A percentile compares a stretch with the other conserved stretches of the same genome.
Evolutionary conservation across 768 basidiomycete genomes (phyloP).

Genomic region (Boletus eberwhitei): DNA sequence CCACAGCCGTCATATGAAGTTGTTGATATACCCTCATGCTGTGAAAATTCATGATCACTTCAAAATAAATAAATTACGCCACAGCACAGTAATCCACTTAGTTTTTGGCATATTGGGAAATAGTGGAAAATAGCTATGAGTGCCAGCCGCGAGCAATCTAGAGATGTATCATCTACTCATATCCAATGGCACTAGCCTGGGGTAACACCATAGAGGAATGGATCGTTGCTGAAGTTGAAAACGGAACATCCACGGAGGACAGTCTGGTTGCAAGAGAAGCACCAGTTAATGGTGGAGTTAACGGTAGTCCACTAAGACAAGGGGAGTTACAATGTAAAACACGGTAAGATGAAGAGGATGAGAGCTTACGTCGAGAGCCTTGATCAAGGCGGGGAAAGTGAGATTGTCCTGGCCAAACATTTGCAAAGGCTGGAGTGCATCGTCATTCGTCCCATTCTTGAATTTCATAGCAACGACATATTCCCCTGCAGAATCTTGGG

Average conservation of each 20-base stretch:
- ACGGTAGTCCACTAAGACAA: slow-evolving; percentile 22
- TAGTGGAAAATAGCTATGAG: too few species aligned
- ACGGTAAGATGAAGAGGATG: not conserved
- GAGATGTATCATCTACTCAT: not conserved
- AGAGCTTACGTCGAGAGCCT: slow-evolving; percentile 16
- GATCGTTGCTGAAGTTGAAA: slow-evolving; percentile 28
- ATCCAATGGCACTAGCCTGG: slow-evolving; percentile 27
- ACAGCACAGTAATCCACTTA: too few species aligned
- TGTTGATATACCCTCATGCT: not conserved
- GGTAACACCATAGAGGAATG: slow-evolving; percentile 18
- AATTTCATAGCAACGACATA: slow-evolving; percentile 75
- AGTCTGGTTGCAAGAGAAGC: slow-evolving; percentile 34
- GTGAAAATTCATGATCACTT: not conserved
- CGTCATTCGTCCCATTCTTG: slow-evolving; percentile 67
- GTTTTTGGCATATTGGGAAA: not conserved
- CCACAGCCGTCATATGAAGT: not conserved
- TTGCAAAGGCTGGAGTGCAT: slow-evolving; percentile 56
- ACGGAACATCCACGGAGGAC: slow-evolving; percentile 30
- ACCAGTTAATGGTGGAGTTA: slow-evolving; percentile 35
- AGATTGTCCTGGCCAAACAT: slow-evolving; percentile 52
- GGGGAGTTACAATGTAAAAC: not conserved
- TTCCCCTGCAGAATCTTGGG: slow-evolving; percentile 59
- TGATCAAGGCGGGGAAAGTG: slow-evolving; percentile 17
- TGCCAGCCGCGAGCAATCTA: not conserved
- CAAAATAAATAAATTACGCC: not conserved